phyloP scores from a whole-genome alignment of 2,329 filamentous ascomycete genomes.

The Trichoderma pleuroti region DNA sequence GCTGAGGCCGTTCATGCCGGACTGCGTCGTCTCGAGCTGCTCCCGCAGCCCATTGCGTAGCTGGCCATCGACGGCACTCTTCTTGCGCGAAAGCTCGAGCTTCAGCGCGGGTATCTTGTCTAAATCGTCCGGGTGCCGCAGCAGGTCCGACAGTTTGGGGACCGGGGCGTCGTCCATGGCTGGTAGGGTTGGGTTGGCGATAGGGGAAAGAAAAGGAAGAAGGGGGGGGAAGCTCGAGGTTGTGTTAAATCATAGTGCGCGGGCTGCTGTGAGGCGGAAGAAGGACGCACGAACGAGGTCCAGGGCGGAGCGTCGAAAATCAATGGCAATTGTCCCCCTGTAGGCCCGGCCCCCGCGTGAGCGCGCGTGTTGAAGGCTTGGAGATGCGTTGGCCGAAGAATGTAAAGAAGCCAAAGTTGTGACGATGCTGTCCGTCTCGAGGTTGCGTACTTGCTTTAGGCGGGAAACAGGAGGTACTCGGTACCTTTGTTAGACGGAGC shows the following conservation, averaged over 20 bases:
- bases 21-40: conserved; percentile 90
- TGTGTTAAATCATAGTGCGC: conserved; percentile 18
- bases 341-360: conserved; percentile 8
- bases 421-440: conserved; percentile 12
- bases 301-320: background rate
- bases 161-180: conserved; percentile 57
- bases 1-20: conserved; percentile 82
- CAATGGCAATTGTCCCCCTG: conserved; percentile 9
- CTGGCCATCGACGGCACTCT: conserved; percentile 84
- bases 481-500: background rate
- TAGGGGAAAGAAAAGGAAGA: conserved; percentile 4
- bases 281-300: background rate
- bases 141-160: conserved; percentile 84
- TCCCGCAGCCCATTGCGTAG: conserved; percentile 84
- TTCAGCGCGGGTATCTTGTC: conserved; percentile 92
- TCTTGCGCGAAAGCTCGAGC: conserved; percentile 91
- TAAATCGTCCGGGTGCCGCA: conserved; percentile 93
- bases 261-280: background rate
- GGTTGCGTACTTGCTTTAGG: background rate
- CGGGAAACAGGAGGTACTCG: background rate
- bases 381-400: background rate
- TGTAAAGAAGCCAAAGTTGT: background rate
- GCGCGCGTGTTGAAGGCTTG: background rate
- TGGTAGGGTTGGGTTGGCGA: background rate
- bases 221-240: background rate